phyloP scores from a whole-genome alignment of 1,139 yeast genomes.

The Eremothecium cymbalariae region DNA sequence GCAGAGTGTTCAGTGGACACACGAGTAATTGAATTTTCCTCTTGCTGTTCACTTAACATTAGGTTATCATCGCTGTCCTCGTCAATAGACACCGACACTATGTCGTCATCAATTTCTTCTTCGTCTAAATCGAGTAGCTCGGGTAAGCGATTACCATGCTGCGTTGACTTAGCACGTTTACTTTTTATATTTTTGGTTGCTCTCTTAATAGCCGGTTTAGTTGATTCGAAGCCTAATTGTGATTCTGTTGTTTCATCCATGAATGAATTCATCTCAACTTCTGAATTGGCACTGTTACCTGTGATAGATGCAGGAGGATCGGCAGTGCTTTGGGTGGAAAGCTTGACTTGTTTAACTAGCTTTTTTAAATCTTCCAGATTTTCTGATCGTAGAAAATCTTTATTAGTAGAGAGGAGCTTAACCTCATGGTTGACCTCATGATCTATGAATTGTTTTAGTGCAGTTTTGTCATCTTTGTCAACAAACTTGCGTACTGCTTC shows the following conservation, averaged over 20 bases:
- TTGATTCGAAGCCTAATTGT: too few relatives aligned
- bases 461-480: slow-evolving; percentile 72
- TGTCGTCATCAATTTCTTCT: neutral
- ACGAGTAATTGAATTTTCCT: slow-evolving; percentile 6
- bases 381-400: slow-evolving; percentile 33
- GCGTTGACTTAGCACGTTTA: too few relatives aligned
- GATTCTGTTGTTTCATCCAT: neutral
- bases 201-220: neutral
- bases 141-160: too few relatives aligned
- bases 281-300: neutral
- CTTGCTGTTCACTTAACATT: neutral
- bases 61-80: neutral
- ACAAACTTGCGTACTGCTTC: slow-evolving; percentile 66
- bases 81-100: neutral
- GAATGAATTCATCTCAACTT: neutral
- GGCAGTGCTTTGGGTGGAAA: slow-evolving; percentile 10
- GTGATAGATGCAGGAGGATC: neutral
- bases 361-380: slow-evolving; percentile 30
- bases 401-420: slow-evolving; percentile 42
- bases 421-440: slow-evolving; percentile 58
- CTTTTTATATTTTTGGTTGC: neutral
- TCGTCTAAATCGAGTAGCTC: too few relatives aligned
- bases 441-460: slow-evolving; percentile 62
- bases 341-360: slow-evolving; percentile 25
- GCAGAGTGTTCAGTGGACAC: too few relatives aligned